Conservation (phyloP, 345 rosid species). For the Linum lewisii region DNA sequence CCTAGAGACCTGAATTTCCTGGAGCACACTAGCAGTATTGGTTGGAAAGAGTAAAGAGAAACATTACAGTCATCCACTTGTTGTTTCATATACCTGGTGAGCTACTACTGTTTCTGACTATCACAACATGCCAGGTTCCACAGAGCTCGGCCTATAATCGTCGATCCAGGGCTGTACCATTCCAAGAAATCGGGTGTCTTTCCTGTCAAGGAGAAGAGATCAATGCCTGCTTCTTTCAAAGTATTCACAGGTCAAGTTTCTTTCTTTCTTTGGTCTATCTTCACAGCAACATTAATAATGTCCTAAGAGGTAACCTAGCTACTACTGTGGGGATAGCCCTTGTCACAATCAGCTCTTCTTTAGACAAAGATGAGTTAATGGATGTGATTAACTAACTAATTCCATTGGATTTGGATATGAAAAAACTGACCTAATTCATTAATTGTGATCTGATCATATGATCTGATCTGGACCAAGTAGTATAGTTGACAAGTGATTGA, state of each 20-base stretch:
- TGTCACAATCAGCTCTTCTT: too few relatives aligned
- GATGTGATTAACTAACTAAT: too few relatives aligned
- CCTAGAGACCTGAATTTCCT: slow-evolving; percentile 87
- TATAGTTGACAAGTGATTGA: not conserved
- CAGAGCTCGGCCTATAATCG: slow-evolving; percentile 77
- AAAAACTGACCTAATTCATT: too few relatives aligned
- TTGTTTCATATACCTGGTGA: not conserved
- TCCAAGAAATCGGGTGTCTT: slow-evolving; percentile 69
- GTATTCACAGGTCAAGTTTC: slow-evolving; percentile 36
- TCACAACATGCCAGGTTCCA: slow-evolving; percentile 40
- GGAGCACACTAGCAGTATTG: slow-evolving; percentile 84
- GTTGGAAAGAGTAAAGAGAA: slow-evolving; percentile 90
- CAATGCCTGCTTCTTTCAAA: slow-evolving; percentile 84
- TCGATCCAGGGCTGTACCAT: slow-evolving; percentile 91
- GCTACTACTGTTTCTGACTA: not conserved
- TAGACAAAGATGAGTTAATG: too few relatives aligned
- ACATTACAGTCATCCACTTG: not conserved
- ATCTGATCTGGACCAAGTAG: not conserved
- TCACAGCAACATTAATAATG: not conserved
- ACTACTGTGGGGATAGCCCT: not conserved
- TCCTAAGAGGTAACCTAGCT: not conserved
- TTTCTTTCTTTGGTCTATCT: not conserved
- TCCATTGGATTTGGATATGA: too few relatives aligned
- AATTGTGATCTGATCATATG: too few relatives aligned
- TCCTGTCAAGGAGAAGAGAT: slow-evolving; percentile 81